Conservation (phyloP, 2,329 filamentous ascomycete genomes). For the Pseudocercospora vitis region DNA sequence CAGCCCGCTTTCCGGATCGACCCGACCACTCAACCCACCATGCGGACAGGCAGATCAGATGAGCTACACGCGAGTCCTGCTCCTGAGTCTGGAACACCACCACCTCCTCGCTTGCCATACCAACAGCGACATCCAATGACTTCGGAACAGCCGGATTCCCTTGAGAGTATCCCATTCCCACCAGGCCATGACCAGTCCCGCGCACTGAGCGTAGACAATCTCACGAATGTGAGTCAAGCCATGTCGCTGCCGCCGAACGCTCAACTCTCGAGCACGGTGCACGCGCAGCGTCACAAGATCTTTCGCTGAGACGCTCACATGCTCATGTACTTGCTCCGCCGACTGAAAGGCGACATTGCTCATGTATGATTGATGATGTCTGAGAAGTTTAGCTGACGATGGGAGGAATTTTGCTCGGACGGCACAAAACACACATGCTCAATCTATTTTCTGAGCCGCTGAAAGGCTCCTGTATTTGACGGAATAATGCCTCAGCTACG, state of each 20-base stretch:
- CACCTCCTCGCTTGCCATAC: background rate
- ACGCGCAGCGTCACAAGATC: background rate
- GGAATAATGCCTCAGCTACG: slow-evolving; percentile 3
- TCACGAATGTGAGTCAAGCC: background rate
- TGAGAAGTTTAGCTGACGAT: background rate
- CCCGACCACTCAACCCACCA: background rate
- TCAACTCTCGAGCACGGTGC: background rate
- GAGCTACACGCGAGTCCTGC: slow-evolving; percentile 21
- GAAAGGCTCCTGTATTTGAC: slow-evolving; percentile 7
- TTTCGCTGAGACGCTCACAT: background rate
- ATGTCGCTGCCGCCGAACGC: background rate
- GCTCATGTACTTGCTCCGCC: slow-evolving; percentile 8
- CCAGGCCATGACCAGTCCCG: background rate
- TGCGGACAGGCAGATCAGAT: slow-evolving; percentile 4
- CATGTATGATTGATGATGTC: background rate
- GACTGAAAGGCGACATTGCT: slow-evolving; percentile 1
- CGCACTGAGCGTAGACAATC: slow-evolving; percentile 2
- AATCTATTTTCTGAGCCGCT: slow-evolving; percentile 13
- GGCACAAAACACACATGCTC: slow-evolving; percentile 7
- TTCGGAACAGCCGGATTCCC: background rate
- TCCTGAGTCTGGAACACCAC: slow-evolving; percentile 4
- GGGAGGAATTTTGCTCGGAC: background rate
- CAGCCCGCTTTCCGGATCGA: background rate
- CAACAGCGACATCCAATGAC: background rate
- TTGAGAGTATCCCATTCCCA: slow-evolving; percentile 1